phyloP scores from a whole-genome alignment of 2,329 filamentous ascomycete genomes.

The Colletotrichum gloeosporioides region DNA sequence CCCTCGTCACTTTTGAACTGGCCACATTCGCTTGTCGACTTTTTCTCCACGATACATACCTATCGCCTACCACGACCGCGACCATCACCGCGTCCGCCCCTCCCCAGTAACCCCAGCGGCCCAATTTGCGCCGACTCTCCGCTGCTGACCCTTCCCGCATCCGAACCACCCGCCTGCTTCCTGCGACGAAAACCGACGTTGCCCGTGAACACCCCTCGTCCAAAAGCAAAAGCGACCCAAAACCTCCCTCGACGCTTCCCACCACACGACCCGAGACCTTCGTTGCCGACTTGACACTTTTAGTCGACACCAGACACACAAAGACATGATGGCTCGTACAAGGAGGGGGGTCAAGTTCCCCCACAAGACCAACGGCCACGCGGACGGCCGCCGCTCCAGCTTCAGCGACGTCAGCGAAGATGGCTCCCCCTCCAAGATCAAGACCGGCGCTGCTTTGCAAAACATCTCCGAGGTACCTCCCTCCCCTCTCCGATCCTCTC shows the following conservation, averaged over 20 bases:
- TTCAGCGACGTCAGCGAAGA: conserved; percentile 74
- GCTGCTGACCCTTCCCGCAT: conserved; percentile 5
- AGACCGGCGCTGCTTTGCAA: conserved; percentile 31
- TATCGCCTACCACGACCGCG: neutral
- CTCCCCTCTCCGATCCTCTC: neutral
- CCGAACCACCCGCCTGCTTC: conserved; percentile 14
- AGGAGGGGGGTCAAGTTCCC: conserved; percentile 62
- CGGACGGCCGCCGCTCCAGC: conserved; percentile 68
- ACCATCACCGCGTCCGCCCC: neutral
- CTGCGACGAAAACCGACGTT: neutral
- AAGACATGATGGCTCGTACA: conserved; percentile 37
- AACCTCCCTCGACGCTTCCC: neutral
- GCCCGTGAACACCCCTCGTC: neutral
- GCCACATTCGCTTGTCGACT: neutral
- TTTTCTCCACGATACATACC: neutral
- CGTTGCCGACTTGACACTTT: neutral
- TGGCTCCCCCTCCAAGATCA: conserved; percentile 40
- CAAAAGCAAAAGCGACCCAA: neutral
- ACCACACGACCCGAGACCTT: neutral
- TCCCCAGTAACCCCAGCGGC: neutral
- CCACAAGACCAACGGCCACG: conserved; percentile 53
- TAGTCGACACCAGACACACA: neutral
- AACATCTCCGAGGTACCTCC: conserved; percentile 41
- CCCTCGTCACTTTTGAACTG: neutral
- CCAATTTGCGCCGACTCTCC: conserved; percentile 21